Evolutionary conservation across 352 stramenopile species (phyloP).

Genomic region (Globisporangium barbulae): DNA sequence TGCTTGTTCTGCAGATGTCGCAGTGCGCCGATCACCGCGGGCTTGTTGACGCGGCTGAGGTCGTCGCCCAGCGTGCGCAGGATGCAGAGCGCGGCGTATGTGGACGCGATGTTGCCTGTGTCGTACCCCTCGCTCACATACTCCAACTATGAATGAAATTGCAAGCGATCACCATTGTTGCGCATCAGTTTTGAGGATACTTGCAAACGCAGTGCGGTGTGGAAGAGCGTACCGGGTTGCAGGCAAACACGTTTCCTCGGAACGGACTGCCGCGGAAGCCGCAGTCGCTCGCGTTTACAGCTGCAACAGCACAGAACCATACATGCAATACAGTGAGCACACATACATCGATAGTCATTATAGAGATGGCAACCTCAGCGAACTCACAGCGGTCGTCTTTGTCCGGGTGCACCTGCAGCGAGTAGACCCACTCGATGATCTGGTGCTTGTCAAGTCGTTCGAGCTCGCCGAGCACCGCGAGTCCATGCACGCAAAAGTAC

Average conservation of each 20-base stretch:
- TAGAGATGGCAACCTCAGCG: too few species aligned
- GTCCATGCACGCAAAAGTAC: conserved; percentile 84
- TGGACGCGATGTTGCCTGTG: conserved; percentile 82
- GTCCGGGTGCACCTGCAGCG: conserved; percentile 74
- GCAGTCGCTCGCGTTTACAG: conserved; percentile 65
- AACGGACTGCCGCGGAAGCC: conserved; percentile 69
- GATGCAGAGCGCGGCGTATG: conserved; percentile 81
- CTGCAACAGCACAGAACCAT: conserved; percentile 15
- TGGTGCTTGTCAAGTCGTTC: conserved; percentile 62
- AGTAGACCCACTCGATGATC: conserved; percentile 88
- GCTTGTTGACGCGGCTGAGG: conserved; percentile 69
- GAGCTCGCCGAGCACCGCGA: conserved; percentile 77
- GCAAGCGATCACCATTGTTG: not conserved
- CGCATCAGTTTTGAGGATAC: not conserved
- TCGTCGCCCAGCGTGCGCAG: conserved; percentile 84
- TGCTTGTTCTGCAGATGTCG: conserved; percentile 71
- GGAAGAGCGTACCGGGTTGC: conserved; percentile 21
- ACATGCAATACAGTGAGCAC: not conserved
- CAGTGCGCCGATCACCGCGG: conserved; percentile 55
- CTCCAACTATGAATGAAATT: conserved; percentile 22
- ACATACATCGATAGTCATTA: not conserved
- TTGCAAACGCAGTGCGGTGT: not conserved
- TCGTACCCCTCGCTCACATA: conserved; percentile 78
- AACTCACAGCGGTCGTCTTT: conserved; percentile 48
- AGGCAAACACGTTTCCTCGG: conserved; percentile 61